These are phyloP conservation scores for Aspergillus phoenicis DNA, from an alignment of 2,329 filamentous ascomycete genomes.

Conservation along the genomic window DNA sequence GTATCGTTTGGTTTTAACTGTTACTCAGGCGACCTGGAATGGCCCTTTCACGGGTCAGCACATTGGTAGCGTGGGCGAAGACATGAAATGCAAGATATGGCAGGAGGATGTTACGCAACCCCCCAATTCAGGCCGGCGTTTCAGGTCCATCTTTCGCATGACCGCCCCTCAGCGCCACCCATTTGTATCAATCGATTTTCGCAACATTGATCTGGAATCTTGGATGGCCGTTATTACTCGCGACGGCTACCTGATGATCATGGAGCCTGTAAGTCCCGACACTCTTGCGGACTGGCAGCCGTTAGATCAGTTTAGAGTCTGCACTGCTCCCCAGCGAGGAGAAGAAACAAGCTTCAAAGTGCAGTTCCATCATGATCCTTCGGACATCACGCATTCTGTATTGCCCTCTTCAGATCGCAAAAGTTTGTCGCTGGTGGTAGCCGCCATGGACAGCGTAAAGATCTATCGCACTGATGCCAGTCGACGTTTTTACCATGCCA, in stretches of 20 bases:
- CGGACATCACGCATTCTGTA: slow-evolving; percentile 70
- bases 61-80: slow-evolving; percentile 83
- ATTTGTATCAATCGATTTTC: slow-evolving; percentile 80
- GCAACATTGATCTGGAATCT: slow-evolving; percentile 79
- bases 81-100: slow-evolving; percentile 90
- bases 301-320: slow-evolving; percentile 76
- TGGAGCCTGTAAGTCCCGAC: slow-evolving; percentile 84
- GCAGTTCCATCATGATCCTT: slow-evolving; percentile 83
- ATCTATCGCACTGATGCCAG: slow-evolving; percentile 76
- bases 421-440: slow-evolving; percentile 78
- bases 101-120: slow-evolving; percentile 83
- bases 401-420: slow-evolving; percentile 79
- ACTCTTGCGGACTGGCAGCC: slow-evolving; percentile 74
- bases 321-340: slow-evolving; percentile 69
- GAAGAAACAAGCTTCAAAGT: slow-evolving; percentile 87
- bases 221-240: slow-evolving; percentile 83
- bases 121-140: slow-evolving; percentile 73
- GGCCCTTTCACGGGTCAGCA: slow-evolving; percentile 87
- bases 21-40: slow-evolving; percentile 80
- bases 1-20: slow-evolving; percentile 27
- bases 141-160: slow-evolving; percentile 68
- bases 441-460: slow-evolving; percentile 79
- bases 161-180: slow-evolving; percentile 68
- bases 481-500: slow-evolving; percentile 83
- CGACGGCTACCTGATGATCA: slow-evolving; percentile 76